Base-by-base conservation (phyloP, 1,284 basidiomycete species). In the Quambalaria eucalypti region DNA sequence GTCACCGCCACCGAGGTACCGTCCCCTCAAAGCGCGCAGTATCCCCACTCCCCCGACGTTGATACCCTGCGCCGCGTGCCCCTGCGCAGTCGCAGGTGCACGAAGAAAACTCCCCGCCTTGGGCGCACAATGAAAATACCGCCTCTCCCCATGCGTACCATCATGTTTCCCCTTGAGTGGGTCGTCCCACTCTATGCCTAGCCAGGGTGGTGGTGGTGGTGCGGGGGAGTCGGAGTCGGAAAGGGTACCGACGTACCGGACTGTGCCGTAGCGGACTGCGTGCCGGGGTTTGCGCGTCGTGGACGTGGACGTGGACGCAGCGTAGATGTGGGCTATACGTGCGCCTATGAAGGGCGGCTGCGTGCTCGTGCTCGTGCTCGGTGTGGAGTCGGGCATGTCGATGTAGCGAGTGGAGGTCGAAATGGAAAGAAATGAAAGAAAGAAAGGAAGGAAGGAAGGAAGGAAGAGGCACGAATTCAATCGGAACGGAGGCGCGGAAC, bases 111-210 rank as follows among this genome's bases (percentile, higher is more conserved):
- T 33, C 31, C 31, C 31, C 31, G 77, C 72, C 31, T 33, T 16
- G 9, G 9, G 8, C 16, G 8, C 16, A 8, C 9, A 8, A 8
- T 33, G 31, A 73, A 97, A 98, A 76, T 95, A 92, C 31, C 80
- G 80, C 54, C 79, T 82, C 31, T 84, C 87, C 62, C 88, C 84
- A 23, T 56, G 51, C 54, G 80, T 75, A 10, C 93, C 93, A 64
- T 86, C 83, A 73, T 97, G 91, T 76, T 87, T 93, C 26, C 92
- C 92, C 51, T 88, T 81, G 1, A 73, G 58, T 4, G 85, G 80
- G 69, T 90, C 85, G 69, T 98, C 93, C 88, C 92, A 98, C 78
- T 97, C 92, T 50, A 97, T 82, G 12, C 93, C 93, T 4, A 92
- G 81, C 92, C 93, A 98, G n/a, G n/a, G n/a, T n/a, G n/a, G n/a